Evolutionary conservation across 192 early-diverging fungal genomes (phyloP).

Genomic region (Coemansia sp.): DNA sequence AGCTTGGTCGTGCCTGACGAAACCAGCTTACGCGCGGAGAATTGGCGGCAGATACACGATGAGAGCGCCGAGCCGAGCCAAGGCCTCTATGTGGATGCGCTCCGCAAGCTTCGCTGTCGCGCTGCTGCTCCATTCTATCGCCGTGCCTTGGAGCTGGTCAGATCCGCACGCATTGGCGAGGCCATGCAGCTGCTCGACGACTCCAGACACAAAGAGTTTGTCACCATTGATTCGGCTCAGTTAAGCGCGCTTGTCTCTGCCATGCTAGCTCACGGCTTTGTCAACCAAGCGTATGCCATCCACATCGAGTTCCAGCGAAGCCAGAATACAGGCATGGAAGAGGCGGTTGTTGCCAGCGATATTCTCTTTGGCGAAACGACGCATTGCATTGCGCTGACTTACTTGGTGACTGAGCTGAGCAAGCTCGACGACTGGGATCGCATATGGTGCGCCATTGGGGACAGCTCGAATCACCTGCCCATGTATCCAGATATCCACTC

Average conservation of each 20-base stretch:
- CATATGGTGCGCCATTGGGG: slow-evolving; percentile 25
- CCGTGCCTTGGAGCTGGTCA: slow-evolving; percentile 20
- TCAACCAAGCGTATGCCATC: slow-evolving; percentile 15
- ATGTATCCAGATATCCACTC: neutral
- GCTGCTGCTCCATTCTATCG: slow-evolving; percentile 34
- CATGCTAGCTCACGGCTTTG: slow-evolving; percentile 12
- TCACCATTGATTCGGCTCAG: slow-evolving; percentile 3
- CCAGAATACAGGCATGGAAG: slow-evolving; percentile 4
- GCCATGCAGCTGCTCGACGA: slow-evolving; percentile 16
- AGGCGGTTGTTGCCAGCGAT: neutral
- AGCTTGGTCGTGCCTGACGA: slow-evolving; percentile 22
- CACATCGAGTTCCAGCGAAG: slow-evolving; percentile 17
- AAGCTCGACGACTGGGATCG: slow-evolving; percentile 26
- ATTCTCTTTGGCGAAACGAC: slow-evolving; percentile 18
- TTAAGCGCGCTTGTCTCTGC: slow-evolving; percentile 18
- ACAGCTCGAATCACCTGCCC: neutral
- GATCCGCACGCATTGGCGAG: neutral
- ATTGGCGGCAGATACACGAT: slow-evolving; percentile 25
- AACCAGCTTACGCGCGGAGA: slow-evolving; percentile 21
- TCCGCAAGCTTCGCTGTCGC: slow-evolving; percentile 7
- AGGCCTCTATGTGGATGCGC: slow-evolving; percentile 6
- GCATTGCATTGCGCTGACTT: neutral
- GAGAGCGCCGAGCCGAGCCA: neutral
- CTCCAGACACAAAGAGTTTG: slow-evolving; percentile 9
- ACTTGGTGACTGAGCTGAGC: slow-evolving; percentile 13